phyloP scores from a whole-genome alignment of 2,329 filamentous ascomycete species.

The Zymoseptoria brevis region DNA sequence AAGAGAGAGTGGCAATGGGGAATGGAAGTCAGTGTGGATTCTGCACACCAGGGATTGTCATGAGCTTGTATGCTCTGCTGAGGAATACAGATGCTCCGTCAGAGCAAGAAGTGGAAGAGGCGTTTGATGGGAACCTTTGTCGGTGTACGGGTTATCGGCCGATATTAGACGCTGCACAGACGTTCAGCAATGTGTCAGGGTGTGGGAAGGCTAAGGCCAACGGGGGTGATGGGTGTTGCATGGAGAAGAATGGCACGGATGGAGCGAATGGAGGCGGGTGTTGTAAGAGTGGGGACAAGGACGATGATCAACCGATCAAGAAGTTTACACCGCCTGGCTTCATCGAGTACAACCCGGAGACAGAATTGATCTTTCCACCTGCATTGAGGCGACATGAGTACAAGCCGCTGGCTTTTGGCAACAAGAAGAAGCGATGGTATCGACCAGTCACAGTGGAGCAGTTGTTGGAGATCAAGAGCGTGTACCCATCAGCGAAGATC shows the following conservation, averaged over 20 bases:
- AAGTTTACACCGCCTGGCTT: slow-evolving; percentile 80
- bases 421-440: slow-evolving; percentile 91
- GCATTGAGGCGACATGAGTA: slow-evolving; percentile 74
- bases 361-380: slow-evolving; percentile 91
- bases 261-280: slow-evolving; percentile 53
- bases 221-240: slow-evolving; percentile 63
- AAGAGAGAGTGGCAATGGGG: slow-evolving; percentile 82
- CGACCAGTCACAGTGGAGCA: slow-evolving; percentile 80
- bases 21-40: slow-evolving; percentile 95
- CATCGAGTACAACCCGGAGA: slow-evolving; percentile 88
- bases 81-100: slow-evolving; percentile 73
- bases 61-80: slow-evolving; percentile 88
- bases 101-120: slow-evolving; percentile 82
- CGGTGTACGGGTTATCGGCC: slow-evolving; percentile 92
- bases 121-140: slow-evolving; percentile 93
- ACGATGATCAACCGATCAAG: slow-evolving; percentile 43
- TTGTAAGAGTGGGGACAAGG: slow-evolving; percentile 42
- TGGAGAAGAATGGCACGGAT: slow-evolving; percentile 43
- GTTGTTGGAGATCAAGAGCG: slow-evolving; percentile 82
- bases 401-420: slow-evolving; percentile 77
- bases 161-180: slow-evolving; percentile 88
- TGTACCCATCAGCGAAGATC: slow-evolving; percentile 78
- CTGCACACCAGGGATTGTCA: slow-evolving; percentile 95
- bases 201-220: slow-evolving; percentile 51
- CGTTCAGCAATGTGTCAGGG: slow-evolving; percentile 54